Evolutionary conservation across 2,329 filamentous ascomycete species (phyloP).

Genomic region (Scedosporium minutisporum): DNA sequence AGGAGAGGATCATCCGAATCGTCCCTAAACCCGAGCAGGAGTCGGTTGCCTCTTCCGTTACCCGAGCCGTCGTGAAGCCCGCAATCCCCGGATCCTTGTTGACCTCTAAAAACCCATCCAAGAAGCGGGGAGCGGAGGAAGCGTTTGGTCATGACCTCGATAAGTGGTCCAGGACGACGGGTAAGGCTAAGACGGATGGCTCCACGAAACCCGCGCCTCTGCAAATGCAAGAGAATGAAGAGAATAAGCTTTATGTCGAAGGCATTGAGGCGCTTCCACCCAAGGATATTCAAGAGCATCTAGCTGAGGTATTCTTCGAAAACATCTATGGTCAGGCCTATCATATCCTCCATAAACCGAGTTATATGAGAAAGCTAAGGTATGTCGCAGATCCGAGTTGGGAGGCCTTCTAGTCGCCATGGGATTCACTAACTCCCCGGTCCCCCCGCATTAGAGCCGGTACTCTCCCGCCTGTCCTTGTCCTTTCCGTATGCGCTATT

Average conservation of each 20-base stretch:
- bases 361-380: slow-evolving; percentile 82
- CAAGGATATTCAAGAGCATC: slow-evolving; percentile 82
- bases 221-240: slow-evolving; percentile 57
- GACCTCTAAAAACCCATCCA: slow-evolving; percentile 44
- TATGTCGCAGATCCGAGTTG: slow-evolving; percentile 26
- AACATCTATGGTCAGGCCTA: slow-evolving; percentile 94
- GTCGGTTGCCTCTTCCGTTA: slow-evolving; percentile 51
- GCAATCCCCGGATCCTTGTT: slow-evolving; percentile 48
- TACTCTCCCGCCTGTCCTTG: slow-evolving; percentile 76
- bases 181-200: slow-evolving; percentile 37
- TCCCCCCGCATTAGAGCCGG: slow-evolving; percentile 44
- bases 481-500: slow-evolving; percentile 89
- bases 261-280: slow-evolving; percentile 74
- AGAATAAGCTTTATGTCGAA: slow-evolving; percentile 69
- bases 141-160: slow-evolving; percentile 78
- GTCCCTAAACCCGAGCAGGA: slow-evolving; percentile 80
- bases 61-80: slow-evolving; percentile 77
- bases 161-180: slow-evolving; percentile 60
- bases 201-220: slow-evolving; percentile 42
- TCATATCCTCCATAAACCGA: slow-evolving; percentile 89
- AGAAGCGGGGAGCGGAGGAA: slow-evolving; percentile 78
- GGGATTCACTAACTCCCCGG: background rate
- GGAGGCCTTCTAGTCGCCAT: background rate
- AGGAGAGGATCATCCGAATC: slow-evolving; percentile 92
- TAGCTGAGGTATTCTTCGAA: slow-evolving; percentile 92